These are phyloP conservation scores for Melampsora larici-populina DNA, from an alignment of 1,284 basidiomycete species.

Conservation along the genomic window DNA sequence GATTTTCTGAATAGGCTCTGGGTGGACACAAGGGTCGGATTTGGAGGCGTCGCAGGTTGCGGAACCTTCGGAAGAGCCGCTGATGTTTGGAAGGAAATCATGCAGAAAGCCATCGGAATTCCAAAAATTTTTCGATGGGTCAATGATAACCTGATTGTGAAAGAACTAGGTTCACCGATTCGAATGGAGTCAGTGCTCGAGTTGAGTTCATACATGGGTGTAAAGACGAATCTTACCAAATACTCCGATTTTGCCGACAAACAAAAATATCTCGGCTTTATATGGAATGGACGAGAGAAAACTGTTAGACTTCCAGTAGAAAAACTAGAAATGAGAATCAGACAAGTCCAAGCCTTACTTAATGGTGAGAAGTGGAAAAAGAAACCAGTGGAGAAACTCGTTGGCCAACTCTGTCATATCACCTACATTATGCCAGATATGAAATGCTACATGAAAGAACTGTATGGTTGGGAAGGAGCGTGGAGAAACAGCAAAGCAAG, in stretches of 20 bases:
- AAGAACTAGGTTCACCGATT: no score
- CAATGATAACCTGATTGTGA: neutral
- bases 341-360: no score
- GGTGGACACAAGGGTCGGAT: neutral
- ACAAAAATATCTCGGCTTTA: constrained; percentile 2
- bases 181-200: neutral
- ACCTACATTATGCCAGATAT: no score
- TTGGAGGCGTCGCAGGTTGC: neutral
- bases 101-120: neutral
- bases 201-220: neutral
- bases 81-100: constrained; percentile 1
- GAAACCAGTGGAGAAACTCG: no score
- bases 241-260: neutral
- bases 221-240: neutral
- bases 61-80: constrained; percentile 7
- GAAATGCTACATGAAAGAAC: no score
- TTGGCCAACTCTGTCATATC: no score
- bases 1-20: neutral
- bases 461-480: no score
- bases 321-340: neutral
- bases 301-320: neutral
- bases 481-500: no score
- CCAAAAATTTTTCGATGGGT: constrained; percentile 7
- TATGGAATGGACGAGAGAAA: neutral
- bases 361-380: no score